Evolutionary conservation across 2,329 filamentous ascomycete species (phyloP).

Genomic region (Apiospora koreana): DNA sequence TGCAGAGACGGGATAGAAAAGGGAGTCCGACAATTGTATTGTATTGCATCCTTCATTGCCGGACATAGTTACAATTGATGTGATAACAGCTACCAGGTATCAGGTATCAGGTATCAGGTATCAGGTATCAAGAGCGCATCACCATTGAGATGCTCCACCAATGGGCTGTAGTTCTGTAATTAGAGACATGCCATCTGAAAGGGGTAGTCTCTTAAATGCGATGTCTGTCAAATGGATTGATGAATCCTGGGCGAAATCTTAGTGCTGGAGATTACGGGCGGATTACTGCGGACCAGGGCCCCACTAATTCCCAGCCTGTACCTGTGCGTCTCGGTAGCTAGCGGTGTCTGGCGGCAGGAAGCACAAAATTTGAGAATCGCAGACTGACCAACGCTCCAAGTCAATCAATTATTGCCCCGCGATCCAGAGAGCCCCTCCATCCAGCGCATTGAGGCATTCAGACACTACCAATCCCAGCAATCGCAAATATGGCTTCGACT

Average conservation of each 20-base stretch:
- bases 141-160: background rate
- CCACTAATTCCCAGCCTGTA: background rate
- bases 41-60: too few relatives aligned
- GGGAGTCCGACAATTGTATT: too few relatives aligned
- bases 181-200: background rate
- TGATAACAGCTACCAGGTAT: too few relatives aligned
- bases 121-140: too few relatives aligned
- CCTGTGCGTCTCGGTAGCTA: background rate
- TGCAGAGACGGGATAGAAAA: too few relatives aligned
- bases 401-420: background rate
- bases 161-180: background rate
- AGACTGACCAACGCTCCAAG: background rate
- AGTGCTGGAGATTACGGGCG: conserved; percentile 1
- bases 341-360: background rate
- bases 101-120: too few relatives aligned
- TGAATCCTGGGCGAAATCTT: conserved; percentile 7
- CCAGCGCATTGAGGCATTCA: background rate
- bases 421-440: conserved; percentile 6
- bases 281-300: background rate
- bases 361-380: conserved; percentile 6
- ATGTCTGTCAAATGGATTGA: background rate
- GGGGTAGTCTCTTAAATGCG: conserved; percentile 1
- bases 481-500: background rate
- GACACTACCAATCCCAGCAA: background rate
- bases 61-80: too few relatives aligned